Evolutionary conservation across 768 basidiomycete genomes (phyloP).

Genomic region (Fistulinella prunicolor): DNA sequence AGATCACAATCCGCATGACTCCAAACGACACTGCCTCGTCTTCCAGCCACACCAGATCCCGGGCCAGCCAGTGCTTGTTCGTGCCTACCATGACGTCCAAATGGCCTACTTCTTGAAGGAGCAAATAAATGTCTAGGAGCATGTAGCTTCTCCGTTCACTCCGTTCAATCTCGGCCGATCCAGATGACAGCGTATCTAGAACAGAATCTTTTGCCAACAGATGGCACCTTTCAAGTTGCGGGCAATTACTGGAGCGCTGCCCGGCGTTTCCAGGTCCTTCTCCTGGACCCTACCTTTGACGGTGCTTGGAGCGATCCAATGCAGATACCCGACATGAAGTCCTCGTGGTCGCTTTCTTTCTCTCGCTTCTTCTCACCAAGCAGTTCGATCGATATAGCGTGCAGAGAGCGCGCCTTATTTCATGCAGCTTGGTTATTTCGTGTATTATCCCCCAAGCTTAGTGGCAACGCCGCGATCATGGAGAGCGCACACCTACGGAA

Average conservation of each 20-base stretch:
- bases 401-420: constrained; percentile 31
- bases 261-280: constrained; percentile 22
- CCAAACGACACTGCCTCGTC: constrained; percentile 19
- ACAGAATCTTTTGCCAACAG: background rate
- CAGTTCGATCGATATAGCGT: constrained; percentile 35
- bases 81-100: constrained; percentile 4
- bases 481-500: constrained; percentile 22
- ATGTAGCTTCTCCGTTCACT: background rate
- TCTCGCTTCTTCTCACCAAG: constrained; percentile 33
- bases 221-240: constrained; percentile 9
- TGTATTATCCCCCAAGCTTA: constrained; percentile 23
- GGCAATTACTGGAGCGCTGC: constrained; percentile 17
- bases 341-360: constrained; percentile 31
- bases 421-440: constrained; percentile 30
- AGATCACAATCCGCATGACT: constrained; percentile 20
- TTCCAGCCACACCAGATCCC: constrained; percentile 8
- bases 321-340: constrained; percentile 38
- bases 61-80: constrained; percentile 4
- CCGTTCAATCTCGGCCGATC: background rate
- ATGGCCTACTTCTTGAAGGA: background rate
- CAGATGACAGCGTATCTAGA: background rate
- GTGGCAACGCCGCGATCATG: constrained; percentile 30
- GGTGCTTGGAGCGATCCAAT: constrained; percentile 32
- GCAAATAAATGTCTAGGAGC: constrained; percentile 1
- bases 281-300: constrained; percentile 22